Evolutionary conservation across 108 stramenopile species (phyloP), one percentile per base, ranked within the genome.

Genomic region (Cyclotella atomus): DNA sequence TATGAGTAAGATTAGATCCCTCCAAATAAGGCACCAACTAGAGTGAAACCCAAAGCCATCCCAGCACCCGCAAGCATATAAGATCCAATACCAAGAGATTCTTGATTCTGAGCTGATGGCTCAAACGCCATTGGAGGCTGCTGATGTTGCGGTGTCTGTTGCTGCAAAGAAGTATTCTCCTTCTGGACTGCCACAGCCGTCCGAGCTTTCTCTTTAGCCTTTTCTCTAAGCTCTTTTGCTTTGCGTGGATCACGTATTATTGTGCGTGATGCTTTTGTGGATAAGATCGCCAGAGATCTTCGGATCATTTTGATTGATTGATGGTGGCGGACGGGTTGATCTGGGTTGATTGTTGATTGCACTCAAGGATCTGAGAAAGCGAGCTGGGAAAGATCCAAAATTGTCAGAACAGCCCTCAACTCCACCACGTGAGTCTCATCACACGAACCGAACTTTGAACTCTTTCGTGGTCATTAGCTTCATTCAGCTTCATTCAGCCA

Each of bases 1-100:
- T 16, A 28, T 28, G 25, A 28, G n/a, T n/a, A n/a, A n/a, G n/a
- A n/a, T 41, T 59, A 43, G 1, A 73, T 19, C 52, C 45, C 71
- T 17, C 90, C 90, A 63, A 93, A 84, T 10, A 93, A 50, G 14
- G 75, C 82, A 44, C 90, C 82, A 6, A 93, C 92, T 14, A 93
- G 3, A 57, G 84, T 68, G 28, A 91, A 82, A 16, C 92, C 92
- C 0, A 93, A 12, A 10, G 87, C 76, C 33, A 93, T 81, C 16
- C 92, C 92, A 10, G 79, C 89, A 28, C 92, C 92, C 19, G 89
- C 89, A 21, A 93, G 71, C 59, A 81, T 73, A 53, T 93, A 93
- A 0, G 88, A 89, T 34, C 72, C 92, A 21, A 93, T 59, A 15
- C 87, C 92, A 27, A 89, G 47, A 10, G 87, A 68, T 68, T 87